Conservation (phyloP, 441 rosid species). For the Aquilaria agallochum region DNA sequence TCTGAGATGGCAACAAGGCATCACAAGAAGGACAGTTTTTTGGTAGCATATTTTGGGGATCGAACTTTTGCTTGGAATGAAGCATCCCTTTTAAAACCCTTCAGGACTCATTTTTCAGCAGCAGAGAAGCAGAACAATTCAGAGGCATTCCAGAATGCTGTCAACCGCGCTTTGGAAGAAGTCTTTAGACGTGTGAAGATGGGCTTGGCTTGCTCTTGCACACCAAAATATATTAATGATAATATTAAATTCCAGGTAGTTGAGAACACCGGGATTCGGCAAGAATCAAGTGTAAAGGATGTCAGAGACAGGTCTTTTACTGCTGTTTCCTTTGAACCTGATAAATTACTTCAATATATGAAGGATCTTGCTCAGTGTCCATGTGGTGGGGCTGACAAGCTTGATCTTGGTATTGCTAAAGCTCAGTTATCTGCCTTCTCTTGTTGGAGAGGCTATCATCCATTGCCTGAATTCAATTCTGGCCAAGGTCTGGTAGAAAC, state of each 20-base stretch:
- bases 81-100: conserved; percentile 34
- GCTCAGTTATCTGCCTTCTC: conserved; percentile 53
- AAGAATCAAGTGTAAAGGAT: conserved; percentile 35
- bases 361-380: conserved; percentile 52
- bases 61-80: conserved; percentile 54
- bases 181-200: conserved; percentile 34
- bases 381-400: conserved; percentile 37
- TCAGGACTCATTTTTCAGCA: conserved; percentile 31
- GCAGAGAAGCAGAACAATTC: conserved; percentile 38
- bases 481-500: conserved; percentile 35
- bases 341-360: conserved; percentile 40
- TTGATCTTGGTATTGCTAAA: conserved; percentile 50
- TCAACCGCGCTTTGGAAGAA: conserved; percentile 45
- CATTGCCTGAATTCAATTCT: conserved; percentile 45
- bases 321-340: conserved; percentile 41
- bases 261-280: conserved; percentile 52
- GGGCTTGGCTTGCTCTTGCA: conserved; percentile 41
- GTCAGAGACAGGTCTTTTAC: conserved; percentile 24
- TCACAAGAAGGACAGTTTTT: conserved; percentile 37
- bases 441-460: conserved; percentile 42
- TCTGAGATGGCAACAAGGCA: conserved; percentile 39
- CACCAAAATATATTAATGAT: conserved; percentile 33
- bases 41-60: conserved; percentile 53
- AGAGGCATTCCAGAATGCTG: conserved; percentile 42
- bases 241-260: conserved; percentile 42